A percentile compares a stretch with the other conserved stretches of the same genome.
phyloP scores from a whole-genome alignment of 2,329 filamentous ascomycete genomes.

The Aspergillus sp. region DNA sequence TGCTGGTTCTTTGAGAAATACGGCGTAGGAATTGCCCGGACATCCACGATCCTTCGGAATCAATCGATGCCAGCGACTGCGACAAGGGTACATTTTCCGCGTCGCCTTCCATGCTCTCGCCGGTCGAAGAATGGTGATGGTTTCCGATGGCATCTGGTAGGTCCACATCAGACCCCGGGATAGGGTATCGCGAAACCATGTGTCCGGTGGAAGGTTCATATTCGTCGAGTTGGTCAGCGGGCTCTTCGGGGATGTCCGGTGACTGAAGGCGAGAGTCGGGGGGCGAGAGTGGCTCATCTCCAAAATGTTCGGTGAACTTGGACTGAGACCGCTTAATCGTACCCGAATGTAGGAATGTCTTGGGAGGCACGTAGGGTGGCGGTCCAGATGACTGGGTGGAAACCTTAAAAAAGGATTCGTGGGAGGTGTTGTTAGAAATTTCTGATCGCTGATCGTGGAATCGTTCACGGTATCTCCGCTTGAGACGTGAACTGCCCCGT shows the following conservation, averaged over 20 bases:
- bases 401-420: conserved; percentile 74
- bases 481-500: conserved; percentile 58
- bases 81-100: conserved; percentile 57
- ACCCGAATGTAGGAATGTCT: conserved; percentile 49
- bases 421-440: conserved; percentile 91
- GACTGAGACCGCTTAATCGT: conserved; percentile 79
- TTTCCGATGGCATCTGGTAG: conserved; percentile 29
- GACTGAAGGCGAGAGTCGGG: conserved; percentile 79
- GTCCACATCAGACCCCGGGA: conserved; percentile 27
- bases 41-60: conserved; percentile 95
- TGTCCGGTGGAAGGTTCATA: conserved; percentile 12
- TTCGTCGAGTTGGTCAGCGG: conserved; percentile 14
- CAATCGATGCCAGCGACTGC: conserved; percentile 87
- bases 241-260: conserved; percentile 59
- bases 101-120: conserved; percentile 51
- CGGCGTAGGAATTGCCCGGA: conserved; percentile 66
- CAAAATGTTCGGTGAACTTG: conserved; percentile 88
- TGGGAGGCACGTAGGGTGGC: conserved; percentile 36
- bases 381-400: conserved; percentile 50
- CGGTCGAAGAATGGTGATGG: conserved; percentile 37
- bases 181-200: conserved; percentile 21
- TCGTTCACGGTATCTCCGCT: conserved; percentile 53
- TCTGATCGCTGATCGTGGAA: conserved; percentile 63
- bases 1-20: conserved; percentile 44
- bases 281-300: conserved; percentile 81